Evolutionary conservation across 2,329 filamentous ascomycete species (phyloP), one percentile per base, ranked within the genome.

Genomic region (Talaromyces sp.): DNA sequence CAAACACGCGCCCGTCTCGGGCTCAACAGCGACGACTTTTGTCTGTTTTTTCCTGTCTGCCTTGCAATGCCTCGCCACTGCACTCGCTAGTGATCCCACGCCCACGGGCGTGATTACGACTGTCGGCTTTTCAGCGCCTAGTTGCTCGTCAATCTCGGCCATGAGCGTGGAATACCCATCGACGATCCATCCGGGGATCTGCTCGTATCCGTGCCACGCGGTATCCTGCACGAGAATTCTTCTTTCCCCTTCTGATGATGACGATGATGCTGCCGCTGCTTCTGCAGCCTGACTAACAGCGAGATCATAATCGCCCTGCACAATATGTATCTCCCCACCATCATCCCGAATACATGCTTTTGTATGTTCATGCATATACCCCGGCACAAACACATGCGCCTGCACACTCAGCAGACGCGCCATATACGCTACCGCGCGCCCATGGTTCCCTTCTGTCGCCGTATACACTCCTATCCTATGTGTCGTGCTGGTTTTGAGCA

Each of bases 141-240:
- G 68, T 67, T 92, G 88, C 21, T 77, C 70, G 55, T 91, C 88
- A 0, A 85, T 77, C 68, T 94, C 90, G 3, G 74, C 70, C 63
- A 92, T 77, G 82, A 92, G 87, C 0, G 89, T 91, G 4, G 79
- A 80, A 67, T 93, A 94, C 0, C 90, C 90, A 62, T 93, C 85
- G 0, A 91, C 87, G 24, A 92, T 88, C 85, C 88, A 92, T 72
- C 83, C 53, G 0, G 89, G 88, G 5, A 91, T 82, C 43, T 85
- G 78, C 53, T 86, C 81, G 65, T 89, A 91, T 2, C 83, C 86
- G 0, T 82, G 79, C 66, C 88, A 89, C 0, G 85, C 82, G 9
- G 83, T 87, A 67, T 93, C 90, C 68, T 89, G 83, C 0, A 92
- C 80, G 46, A 92, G 71, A 7, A 92, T 68, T 0, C 78, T 11